Percentiles rank a stretch among this genome's conserved stretches.
These are phyloP conservation scores for Annulohypoxylon stygium DNA, from an alignment of 495 filamentous ascomycete genomes.

Conservation along the genomic window DNA sequence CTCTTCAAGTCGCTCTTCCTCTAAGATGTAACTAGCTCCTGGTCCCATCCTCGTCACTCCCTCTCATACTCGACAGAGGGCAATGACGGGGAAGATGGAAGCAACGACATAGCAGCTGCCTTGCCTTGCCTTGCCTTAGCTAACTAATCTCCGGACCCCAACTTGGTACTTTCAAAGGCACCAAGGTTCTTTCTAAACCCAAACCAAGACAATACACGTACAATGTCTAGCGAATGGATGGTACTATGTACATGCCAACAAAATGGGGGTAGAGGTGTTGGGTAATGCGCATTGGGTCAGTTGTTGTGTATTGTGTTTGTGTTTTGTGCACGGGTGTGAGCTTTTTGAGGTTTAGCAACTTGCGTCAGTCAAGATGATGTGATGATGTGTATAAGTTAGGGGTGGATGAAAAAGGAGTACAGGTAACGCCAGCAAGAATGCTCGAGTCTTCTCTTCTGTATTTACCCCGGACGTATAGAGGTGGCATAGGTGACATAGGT, in stretches of 20 bases:
- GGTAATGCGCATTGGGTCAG: not conserved
- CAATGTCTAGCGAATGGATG: constrained; percentile 4
- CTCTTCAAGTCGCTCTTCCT: constrained; percentile 16
- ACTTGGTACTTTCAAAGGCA: not conserved
- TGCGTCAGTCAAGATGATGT: constrained; percentile 3
- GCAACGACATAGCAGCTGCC: constrained; percentile 12
- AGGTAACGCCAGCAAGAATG: constrained; percentile 3
- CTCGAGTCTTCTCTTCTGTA: constrained; percentile 19
- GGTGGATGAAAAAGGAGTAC: constrained; percentile 4
- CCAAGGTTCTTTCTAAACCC: not conserved
- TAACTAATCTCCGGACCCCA: constrained; percentile 19
- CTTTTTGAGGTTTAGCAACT: not conserved
- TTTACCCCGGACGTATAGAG: constrained; percentile 8
- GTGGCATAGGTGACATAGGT: constrained; percentile 4
- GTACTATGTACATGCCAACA: constrained; percentile 29
- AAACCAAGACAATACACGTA: constrained; percentile 18
- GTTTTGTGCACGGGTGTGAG: not conserved
- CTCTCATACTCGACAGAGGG: constrained; percentile 9
- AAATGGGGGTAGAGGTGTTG: not conserved
- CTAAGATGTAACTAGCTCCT: constrained; percentile 22
- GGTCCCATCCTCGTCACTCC: constrained; percentile 9
- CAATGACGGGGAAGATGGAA: constrained; percentile 13
- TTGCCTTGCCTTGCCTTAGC: not conserved
- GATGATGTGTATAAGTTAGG: constrained; percentile 8
- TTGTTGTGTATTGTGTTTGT: not conserved